Base-by-base conservation (phyloP, 2,329 filamentous ascomycete genomes). In the Fusarium nelsonii region DNA sequence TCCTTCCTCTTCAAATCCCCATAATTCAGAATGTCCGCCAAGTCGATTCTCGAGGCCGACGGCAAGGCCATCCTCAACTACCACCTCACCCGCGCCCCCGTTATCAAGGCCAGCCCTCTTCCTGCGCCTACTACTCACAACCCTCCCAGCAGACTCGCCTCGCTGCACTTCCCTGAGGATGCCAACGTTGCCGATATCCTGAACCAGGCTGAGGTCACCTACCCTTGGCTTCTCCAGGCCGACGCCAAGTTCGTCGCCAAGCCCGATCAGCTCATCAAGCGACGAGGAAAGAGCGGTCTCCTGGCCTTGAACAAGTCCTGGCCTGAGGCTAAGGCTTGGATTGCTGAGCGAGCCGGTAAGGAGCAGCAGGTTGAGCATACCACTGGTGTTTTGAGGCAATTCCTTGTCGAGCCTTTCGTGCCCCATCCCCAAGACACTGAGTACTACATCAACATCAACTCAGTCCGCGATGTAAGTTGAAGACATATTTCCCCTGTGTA, bases 21-120 rank as follows among this genome's bases (percentile, higher is more conserved):
- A 65, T 72, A 73, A 71, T 71, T 70, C 77, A 80, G 64, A 75
- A 83, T 83, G 81, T 83, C 81, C 74, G 81, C 96, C 83, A 99
- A 99, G 87, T 92, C 95, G 75, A 98, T 99, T 81, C 85, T 92
- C 88, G 96, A 99, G 88, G 95, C 95, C 88, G 96, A 99, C 87
- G 96, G 96, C 90, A 99, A 99, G 92, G 96, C 96, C 89, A 98
- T 99, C 87, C 89, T 99, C 89, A 98, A 97, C 92, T 99, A 98
- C 89, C 96, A 98, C 88, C 94, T 99, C 84, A 98, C 96, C 77
- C 92, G 96, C 81, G 93, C 96, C 75, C 91, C 94, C 73, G 92
- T 97, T 82, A 97, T 99, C 90, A 98, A 97, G 92, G 92, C 95
- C 74, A 95, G 94, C 79, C 94, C 96, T 84, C 93, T 98, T 60